Evolutionary conservation across 176 grass and related monocot species (phyloP).

Genomic region (Aegilops longissima): DNA sequence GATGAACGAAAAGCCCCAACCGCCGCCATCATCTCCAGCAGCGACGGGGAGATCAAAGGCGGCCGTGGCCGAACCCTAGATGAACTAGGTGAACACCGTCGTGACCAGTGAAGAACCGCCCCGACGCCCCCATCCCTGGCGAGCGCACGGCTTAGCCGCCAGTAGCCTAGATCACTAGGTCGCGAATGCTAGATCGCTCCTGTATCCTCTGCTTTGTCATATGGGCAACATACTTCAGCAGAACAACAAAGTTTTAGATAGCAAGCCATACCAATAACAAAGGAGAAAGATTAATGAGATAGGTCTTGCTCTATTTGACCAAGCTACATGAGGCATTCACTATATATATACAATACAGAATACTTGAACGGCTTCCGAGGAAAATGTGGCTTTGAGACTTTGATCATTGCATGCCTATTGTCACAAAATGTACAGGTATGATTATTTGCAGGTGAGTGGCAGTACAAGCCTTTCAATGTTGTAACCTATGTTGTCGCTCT

Average conservation of each 20-base stretch:
- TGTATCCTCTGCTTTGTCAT: no score
- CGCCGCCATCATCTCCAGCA: no score
- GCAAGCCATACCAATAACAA: background rate
- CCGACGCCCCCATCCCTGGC: no score
- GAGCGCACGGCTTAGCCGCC: no score
- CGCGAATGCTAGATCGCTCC: no score
- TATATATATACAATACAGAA: slow-evolving; percentile 40
- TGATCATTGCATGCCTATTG: slow-evolving; percentile 41
- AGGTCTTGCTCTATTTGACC: slow-evolving; percentile 38
- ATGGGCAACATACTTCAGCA: no score
- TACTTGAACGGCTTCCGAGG: slow-evolving; percentile 33
- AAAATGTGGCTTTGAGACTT: slow-evolving; percentile 30
- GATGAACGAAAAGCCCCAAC: no score
- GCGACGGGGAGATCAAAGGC: no score
- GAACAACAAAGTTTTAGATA: background rate
- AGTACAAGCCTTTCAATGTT: slow-evolving; percentile 44
- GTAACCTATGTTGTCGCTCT: slow-evolving; percentile 45
- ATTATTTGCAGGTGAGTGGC: slow-evolving; percentile 54
- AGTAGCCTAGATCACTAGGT: no score
- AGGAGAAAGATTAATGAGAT: slow-evolving; percentile 1
- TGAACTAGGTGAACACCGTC: no score
- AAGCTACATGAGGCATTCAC: slow-evolving; percentile 24
- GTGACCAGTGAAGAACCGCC: no score
- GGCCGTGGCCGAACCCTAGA: no score
- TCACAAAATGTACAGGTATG: slow-evolving; percentile 75